Conservation (phyloP, 2,329 filamentous ascomycete genomes). For the Mariannaea sp. region DNA sequence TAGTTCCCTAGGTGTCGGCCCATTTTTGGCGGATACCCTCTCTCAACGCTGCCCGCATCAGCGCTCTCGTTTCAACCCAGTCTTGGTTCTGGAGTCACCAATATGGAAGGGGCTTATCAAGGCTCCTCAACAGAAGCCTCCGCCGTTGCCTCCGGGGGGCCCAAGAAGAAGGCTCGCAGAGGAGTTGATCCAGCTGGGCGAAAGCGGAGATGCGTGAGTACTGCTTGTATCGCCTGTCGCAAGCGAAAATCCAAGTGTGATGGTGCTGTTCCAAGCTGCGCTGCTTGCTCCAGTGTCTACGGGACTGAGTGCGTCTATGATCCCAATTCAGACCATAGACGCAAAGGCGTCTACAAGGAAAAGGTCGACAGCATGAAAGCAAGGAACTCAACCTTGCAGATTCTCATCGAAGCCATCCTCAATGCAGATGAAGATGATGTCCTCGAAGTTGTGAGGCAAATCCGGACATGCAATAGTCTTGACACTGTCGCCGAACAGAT, state of each 20-base stretch:
- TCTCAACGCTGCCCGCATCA: not conserved
- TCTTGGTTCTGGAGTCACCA: slow-evolving; percentile 10
- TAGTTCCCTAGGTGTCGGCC: slow-evolving; percentile 7
- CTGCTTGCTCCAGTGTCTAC: slow-evolving; percentile 95
- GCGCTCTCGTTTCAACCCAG: slow-evolving; percentile 1
- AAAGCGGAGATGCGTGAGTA: slow-evolving; percentile 81
- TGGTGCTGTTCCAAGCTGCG: slow-evolving; percentile 87
- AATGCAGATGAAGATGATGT: slow-evolving; percentile 91
- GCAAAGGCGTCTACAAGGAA: slow-evolving; percentile 96
- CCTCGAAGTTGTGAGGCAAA: slow-evolving; percentile 77
- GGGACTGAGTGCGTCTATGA: slow-evolving; percentile 91
- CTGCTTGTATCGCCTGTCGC: slow-evolving; percentile 81
- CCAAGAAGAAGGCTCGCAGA: slow-evolving; percentile 58
- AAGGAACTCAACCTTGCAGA: slow-evolving; percentile 83
- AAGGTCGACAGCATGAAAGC: slow-evolving; percentile 89
- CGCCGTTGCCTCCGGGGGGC: slow-evolving; percentile 15
- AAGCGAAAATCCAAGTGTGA: slow-evolving; percentile 88
- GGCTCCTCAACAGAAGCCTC: slow-evolving; percentile 18
- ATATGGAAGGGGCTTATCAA: slow-evolving; percentile 29
- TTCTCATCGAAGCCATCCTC: slow-evolving; percentile 89
- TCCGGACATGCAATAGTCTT: slow-evolving; percentile 79
- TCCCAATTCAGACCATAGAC: slow-evolving; percentile 91
- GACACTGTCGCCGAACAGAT: slow-evolving; percentile 61
- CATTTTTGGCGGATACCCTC: slow-evolving; percentile 2
- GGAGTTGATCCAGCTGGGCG: slow-evolving; percentile 53